Conservation (phyloP, 805 yeast genomes). For the Alloascoidea africana region DNA sequence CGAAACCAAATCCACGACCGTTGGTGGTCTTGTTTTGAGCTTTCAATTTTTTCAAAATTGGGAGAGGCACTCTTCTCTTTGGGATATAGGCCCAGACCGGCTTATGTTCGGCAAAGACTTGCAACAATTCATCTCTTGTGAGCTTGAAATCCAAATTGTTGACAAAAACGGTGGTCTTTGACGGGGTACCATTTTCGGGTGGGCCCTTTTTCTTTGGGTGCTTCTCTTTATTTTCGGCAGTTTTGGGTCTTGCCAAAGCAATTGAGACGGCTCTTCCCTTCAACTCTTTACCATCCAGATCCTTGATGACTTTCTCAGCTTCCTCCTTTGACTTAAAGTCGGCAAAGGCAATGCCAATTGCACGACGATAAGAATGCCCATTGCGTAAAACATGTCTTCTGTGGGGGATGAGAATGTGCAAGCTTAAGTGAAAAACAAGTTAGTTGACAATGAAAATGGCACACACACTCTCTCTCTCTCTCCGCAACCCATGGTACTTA, state of each 20-base stretch:
- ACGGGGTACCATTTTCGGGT: conserved; percentile 34
- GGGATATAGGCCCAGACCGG: conserved; percentile 49
- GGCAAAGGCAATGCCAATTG: conserved; percentile 24
- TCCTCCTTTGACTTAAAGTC: conserved; percentile 28
- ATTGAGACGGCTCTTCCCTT: conserved; percentile 14
- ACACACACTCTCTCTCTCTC: no score
- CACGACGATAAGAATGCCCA: neutral
- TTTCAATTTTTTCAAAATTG: conserved; percentile 25
- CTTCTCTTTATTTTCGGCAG: neutral
- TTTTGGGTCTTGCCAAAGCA: conserved; percentile 1
- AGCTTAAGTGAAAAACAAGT: no score
- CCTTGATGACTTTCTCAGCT: conserved; percentile 26
- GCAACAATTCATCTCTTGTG: conserved; percentile 28
- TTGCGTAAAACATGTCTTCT: conserved; percentile 4
- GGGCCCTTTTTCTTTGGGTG: conserved; percentile 10
- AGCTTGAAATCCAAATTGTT: conserved; percentile 41
- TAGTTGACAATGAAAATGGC: no score
- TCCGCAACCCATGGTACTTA: no score
- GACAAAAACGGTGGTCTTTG: conserved; percentile 44
- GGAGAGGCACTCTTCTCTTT: conserved; percentile 26
- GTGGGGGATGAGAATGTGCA: conserved; percentile 2
- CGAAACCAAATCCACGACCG: conserved; percentile 49
- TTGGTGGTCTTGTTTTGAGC: conserved; percentile 29
- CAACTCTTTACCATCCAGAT: conserved; percentile 15
- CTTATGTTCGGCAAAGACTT: conserved; percentile 24